Evolutionary conservation across 768 basidiomycete genomes (phyloP).

Genomic region (Amanita rubescens): DNA sequence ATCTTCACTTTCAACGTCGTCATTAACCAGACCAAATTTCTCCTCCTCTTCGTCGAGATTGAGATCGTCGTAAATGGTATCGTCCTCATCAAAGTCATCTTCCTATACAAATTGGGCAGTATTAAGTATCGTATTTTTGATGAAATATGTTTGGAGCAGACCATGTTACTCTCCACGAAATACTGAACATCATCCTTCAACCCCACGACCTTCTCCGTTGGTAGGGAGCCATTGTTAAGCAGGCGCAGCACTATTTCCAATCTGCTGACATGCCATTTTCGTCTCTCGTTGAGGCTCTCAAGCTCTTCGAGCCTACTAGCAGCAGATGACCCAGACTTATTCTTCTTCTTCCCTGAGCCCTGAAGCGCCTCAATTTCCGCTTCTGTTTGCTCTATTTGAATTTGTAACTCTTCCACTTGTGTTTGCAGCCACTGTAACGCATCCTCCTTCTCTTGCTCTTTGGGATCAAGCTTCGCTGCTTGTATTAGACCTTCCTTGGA

Average conservation of each 20-base stretch:
- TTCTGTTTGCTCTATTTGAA: slow-evolving; percentile 91
- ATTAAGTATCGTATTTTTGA: slow-evolving; percentile 13
- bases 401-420: slow-evolving; percentile 85
- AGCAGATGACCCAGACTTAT: slow-evolving; percentile 55
- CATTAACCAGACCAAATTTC: slow-evolving; percentile 74
- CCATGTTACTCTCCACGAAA: slow-evolving; percentile 93
- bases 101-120: slow-evolving; percentile 47
- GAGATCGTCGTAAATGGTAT: slow-evolving; percentile 96
- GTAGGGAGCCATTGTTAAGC: slow-evolving; percentile 87
- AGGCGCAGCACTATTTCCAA: slow-evolving; percentile 90
- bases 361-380: slow-evolving; percentile 89
- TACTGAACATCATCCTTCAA: slow-evolving; percentile 94
- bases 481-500: slow-evolving; percentile 97
- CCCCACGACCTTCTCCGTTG: slow-evolving; percentile 69
- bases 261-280: slow-evolving; percentile 91
- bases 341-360: slow-evolving; percentile 78
- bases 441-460: slow-evolving; percentile 94
- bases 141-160: slow-evolving; percentile 35
- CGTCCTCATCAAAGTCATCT: slow-evolving; percentile 95
- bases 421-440: slow-evolving; percentile 79
- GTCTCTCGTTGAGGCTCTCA: slow-evolving; percentile 84
- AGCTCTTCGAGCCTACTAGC: slow-evolving; percentile 76
- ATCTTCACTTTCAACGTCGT: slow-evolving; percentile 74
- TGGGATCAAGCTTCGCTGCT: slow-evolving; percentile 91
- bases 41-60: slow-evolving; percentile 96